Base-by-base conservation (phyloP, 2,329 filamentous ascomycete species). In the Periconia sp. region DNA sequence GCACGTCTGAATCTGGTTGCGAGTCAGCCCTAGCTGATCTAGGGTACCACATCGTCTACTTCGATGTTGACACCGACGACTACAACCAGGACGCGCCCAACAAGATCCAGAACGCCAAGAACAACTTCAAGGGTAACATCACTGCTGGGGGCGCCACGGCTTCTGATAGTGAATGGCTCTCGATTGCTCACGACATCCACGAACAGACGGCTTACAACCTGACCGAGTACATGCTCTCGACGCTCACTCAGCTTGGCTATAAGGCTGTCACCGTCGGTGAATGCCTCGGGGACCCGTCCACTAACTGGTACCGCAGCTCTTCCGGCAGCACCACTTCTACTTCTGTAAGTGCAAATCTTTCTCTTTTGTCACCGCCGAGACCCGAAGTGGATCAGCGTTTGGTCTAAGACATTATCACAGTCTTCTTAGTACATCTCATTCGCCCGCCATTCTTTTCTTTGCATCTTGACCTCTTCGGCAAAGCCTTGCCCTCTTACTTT, bases 21-120 rank as follows among this genome's bases (percentile, higher is more conserved):
- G 63, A 71, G 56, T 43, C 59, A 15, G 62, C 69, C 36, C 59
- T 75, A 60, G 62, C 70, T 25, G 63, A 61, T 32, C 61, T 84
- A 36, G 78, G 78, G 42, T 84, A 83, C 72, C 81, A 82, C 58
- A 75, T 84, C 57, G 78, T 81, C 56, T 84, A 81, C 55, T 75
- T 83, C 57, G 79, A 85, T 49, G 70, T 85, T 35, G 82, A 86
- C 59, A 77, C 81, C 1, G 78, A 81, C 36, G 83, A 85, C 66
- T 85, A 83, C 74, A 78, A 83, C 57, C 75, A 80, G 37, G 67
- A 75, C 46, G 69, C 73, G 4, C 72, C 79, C 0, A 60, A 67
- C 41, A 53, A 70, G 44, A 78, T 79, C 36, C 72, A 78, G 50
- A 76, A 78, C 63, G 78, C 80, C 56, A 72, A 83, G 70, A 67